phyloP scores from a whole-genome alignment of 2,329 filamentous ascomycete species.

The Clonostachys byssicola region DNA sequence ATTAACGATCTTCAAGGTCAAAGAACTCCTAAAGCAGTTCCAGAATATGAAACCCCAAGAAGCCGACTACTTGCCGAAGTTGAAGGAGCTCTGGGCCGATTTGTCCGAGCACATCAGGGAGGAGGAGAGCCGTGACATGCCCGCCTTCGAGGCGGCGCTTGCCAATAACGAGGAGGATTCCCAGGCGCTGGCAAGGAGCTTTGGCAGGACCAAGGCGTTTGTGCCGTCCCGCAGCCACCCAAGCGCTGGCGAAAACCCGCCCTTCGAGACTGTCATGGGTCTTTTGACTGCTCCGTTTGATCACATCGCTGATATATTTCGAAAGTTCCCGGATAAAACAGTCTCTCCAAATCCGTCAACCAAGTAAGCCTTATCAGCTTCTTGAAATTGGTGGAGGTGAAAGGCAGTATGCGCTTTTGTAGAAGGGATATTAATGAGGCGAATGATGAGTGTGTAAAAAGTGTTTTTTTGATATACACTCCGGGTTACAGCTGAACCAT shows the following conservation, averaged over 20 bases:
- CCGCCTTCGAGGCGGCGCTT: constrained; percentile 38
- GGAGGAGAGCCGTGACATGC: constrained; percentile 45
- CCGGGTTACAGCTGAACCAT: no score
- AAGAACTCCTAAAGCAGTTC: constrained; percentile 42
- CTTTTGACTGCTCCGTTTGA: constrained; percentile 54
- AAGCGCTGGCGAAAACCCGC: constrained; percentile 42
- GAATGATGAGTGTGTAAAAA: no score
- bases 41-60: constrained; percentile 35
- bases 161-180: constrained; percentile 20
- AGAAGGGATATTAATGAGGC: no score
- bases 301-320: constrained; percentile 47
- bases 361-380: neutral
- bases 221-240: constrained; percentile 48
- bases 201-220: no score
- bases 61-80: constrained; percentile 32
- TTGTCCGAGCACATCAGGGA: constrained; percentile 41
- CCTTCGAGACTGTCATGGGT: constrained; percentile 50
- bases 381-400: no score
- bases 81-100: constrained; percentile 35
- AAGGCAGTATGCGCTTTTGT: no score
- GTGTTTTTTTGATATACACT: no score
- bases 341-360: constrained; percentile 6
- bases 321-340: constrained; percentile 42
- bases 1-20: constrained; percentile 33
- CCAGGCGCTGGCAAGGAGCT: no score